These are phyloP conservation scores for Fusarium coicis DNA, from an alignment of 2,329 filamentous ascomycete genomes.

Conservation along the genomic window DNA sequence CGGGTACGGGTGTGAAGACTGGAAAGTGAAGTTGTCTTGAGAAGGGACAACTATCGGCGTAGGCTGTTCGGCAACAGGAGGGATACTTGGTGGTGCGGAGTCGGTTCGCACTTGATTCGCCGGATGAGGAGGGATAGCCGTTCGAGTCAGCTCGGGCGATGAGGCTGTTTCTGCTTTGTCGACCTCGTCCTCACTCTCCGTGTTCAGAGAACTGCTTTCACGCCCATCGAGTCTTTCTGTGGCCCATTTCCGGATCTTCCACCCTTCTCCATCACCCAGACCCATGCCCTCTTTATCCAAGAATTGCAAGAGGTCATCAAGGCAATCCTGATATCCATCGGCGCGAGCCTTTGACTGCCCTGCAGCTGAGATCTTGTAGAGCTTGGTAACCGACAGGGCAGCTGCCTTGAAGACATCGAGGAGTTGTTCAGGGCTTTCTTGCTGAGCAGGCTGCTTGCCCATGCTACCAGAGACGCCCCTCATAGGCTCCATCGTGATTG, in stretches of 20 bases:
- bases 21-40: slow-evolving; percentile 75
- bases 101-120: slow-evolving; percentile 41
- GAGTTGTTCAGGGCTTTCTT: slow-evolving; percentile 69
- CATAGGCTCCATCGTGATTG: slow-evolving; percentile 48
- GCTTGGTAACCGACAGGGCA: slow-evolving; percentile 91
- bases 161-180: slow-evolving; percentile 70
- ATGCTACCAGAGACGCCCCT: slow-evolving; percentile 43
- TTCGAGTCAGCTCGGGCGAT: slow-evolving; percentile 67
- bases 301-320: slow-evolving; percentile 89
- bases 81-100: slow-evolving; percentile 42
- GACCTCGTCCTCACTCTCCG: slow-evolving; percentile 76
- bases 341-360: slow-evolving; percentile 79
- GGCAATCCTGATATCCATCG: slow-evolving; percentile 91
- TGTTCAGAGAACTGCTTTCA: slow-evolving; percentile 62
- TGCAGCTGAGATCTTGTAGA: slow-evolving; percentile 90
- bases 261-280: slow-evolving; percentile 80
- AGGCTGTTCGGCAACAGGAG: slow-evolving; percentile 44
- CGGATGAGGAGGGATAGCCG: slow-evolving; percentile 54
- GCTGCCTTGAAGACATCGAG: slow-evolving; percentile 92
- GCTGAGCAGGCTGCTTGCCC: slow-evolving; percentile 47
- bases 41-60: slow-evolving; percentile 62
- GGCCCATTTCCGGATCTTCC: slow-evolving; percentile 70
- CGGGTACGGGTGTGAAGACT: slow-evolving; percentile 69
- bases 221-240: slow-evolving; percentile 75
- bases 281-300: slow-evolving; percentile 85